These are phyloP conservation scores for Eucalyptus camaldulensis DNA, from an alignment of 345 rosid genomes.

Conservation along the genomic window DNA sequence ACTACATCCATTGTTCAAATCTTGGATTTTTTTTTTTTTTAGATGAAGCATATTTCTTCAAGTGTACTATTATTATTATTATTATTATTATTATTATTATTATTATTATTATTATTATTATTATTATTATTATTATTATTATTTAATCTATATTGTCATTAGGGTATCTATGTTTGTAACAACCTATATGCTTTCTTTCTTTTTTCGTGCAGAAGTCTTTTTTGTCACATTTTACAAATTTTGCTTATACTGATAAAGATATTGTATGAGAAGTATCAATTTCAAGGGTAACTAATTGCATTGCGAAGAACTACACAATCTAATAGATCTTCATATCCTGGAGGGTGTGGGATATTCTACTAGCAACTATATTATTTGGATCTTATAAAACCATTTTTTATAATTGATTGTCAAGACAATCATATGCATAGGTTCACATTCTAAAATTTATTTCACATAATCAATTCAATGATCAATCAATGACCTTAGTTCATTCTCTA, in stretches of 20 bases:
- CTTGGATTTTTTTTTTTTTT: too few relatives aligned
- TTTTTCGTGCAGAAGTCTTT: background rate
- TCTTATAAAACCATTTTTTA: background rate
- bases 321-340: rapidly evolving
- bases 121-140: too few relatives aligned
- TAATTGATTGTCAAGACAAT: background rate
- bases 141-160: background rate
- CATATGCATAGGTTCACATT: background rate
- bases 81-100: rapidly evolving
- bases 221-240: background rate
- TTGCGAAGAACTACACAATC: background rate
- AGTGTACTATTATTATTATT: too few relatives aligned
- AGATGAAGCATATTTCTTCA: too few relatives aligned
- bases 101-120: too few relatives aligned
- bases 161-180: background rate
- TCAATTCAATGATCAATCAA: background rate
- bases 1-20: too few relatives aligned
- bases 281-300: background rate
- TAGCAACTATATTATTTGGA: background rate
- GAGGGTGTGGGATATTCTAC: background rate
- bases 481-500: background rate
- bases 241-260: background rate
- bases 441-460: background rate
- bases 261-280: background rate
- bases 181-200: background rate